A percentile compares a stretch with the other conserved stretches of the same genome.
Conservation (phyloP, 345 rosid genomes). For the Eucalyptus marginata region DNA sequence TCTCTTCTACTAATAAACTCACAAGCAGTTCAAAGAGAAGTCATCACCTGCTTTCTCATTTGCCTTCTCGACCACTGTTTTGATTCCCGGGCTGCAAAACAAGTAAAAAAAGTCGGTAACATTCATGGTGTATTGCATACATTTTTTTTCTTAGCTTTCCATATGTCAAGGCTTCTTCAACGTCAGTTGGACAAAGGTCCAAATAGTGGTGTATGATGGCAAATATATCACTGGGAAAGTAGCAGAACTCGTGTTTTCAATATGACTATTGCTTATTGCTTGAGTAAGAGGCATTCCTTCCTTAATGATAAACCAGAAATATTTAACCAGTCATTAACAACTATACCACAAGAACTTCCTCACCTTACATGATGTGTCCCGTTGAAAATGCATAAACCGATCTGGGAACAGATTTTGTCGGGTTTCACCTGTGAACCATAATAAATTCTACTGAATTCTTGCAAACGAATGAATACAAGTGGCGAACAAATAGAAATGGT, state of each 20-base stretch:
- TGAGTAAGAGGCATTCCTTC: neutral
- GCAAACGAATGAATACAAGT: neutral
- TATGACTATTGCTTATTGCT: neutral
- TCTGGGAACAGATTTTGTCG: slow-evolving; percentile 37
- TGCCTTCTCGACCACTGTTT: slow-evolving; percentile 30
- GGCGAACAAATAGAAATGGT: neutral
- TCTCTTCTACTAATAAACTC: slow-evolving; percentile 5
- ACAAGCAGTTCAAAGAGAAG: slow-evolving; percentile 32
- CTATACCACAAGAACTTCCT: neutral
- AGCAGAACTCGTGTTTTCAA: neutral
- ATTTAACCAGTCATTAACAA: neutral
- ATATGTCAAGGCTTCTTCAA: neutral
- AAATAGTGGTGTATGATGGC: neutral
- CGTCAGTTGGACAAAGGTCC: neutral
- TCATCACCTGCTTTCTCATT: slow-evolving; percentile 6
- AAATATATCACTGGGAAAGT: neutral
- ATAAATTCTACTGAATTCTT: neutral
- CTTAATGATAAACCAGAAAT: neutral
- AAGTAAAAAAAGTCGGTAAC: neutral
- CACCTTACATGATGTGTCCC: slow-evolving; percentile 15
- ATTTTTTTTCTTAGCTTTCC: neutral
- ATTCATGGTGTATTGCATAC: neutral
- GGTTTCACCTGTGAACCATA: slow-evolving; percentile 36
- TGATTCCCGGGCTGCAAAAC: slow-evolving; percentile 19
- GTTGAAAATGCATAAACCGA: slow-evolving; percentile 41